Conservation (phyloP, 345 rosid species). For the Heritiera littoralis region DNA sequence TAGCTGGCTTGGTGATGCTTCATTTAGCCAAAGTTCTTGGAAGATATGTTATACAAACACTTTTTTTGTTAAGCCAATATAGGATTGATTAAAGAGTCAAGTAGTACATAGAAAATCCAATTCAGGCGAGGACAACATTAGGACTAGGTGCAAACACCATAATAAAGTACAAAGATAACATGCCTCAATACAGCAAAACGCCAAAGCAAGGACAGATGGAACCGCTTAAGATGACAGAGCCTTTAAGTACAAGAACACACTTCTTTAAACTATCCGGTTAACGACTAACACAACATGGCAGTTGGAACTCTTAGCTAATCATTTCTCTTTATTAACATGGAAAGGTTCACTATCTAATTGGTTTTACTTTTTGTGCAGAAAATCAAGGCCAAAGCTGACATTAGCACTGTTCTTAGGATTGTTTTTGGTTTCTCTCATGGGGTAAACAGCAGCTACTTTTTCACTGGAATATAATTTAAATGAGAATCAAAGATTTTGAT, state of each 20-base stretch:
- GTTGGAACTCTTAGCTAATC: background rate
- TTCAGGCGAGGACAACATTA: too few relatives aligned
- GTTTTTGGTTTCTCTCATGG: slow-evolving; percentile 57
- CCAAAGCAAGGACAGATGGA: too few relatives aligned
- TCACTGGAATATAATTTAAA: background rate
- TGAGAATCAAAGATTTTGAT: background rate
- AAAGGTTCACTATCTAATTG: background rate
- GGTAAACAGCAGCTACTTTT: slow-evolving; percentile 32
- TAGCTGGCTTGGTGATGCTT: too few relatives aligned
- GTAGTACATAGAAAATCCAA: too few relatives aligned
- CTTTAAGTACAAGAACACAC: background rate
- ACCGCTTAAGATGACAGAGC: too few relatives aligned
- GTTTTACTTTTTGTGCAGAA: slow-evolving; percentile 37
- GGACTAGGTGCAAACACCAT: too few relatives aligned
- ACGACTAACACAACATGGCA: background rate
- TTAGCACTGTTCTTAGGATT: slow-evolving; percentile 52
- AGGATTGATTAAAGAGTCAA: too few relatives aligned
- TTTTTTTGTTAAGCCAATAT: too few relatives aligned
- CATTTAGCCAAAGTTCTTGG: slow-evolving; percentile 63
- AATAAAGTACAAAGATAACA: too few relatives aligned
- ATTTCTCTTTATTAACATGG: background rate
- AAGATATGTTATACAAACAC: slow-evolving; percentile 31
- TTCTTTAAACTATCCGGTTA: too few relatives aligned
- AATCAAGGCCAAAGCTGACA: slow-evolving; percentile 60
- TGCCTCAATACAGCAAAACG: too few relatives aligned